These are phyloP conservation scores for Crithidia expoeki DNA, from an alignment of 208 protist genomes.

Conservation along the genomic window DNA sequence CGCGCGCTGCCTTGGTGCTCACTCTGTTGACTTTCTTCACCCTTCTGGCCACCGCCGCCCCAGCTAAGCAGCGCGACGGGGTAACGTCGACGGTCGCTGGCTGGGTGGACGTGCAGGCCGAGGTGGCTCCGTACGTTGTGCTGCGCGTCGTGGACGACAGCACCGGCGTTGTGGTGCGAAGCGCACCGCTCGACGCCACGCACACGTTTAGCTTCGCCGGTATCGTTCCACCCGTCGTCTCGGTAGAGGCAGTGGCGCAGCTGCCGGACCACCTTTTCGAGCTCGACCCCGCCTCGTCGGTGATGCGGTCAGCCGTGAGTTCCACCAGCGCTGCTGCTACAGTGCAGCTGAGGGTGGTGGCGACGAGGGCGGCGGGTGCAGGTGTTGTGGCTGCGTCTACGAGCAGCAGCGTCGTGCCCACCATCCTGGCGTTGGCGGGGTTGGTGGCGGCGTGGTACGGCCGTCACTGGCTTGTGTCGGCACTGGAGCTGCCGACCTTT, in stretches of 20 bases:
- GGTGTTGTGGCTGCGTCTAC: background rate
- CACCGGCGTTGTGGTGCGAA: slow-evolving; percentile 63
- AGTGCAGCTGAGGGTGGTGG: slow-evolving; percentile 47
- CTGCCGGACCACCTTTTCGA: slow-evolving; percentile 45
- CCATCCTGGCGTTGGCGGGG: slow-evolving; percentile 29
- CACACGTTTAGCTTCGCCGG: slow-evolving; percentile 69
- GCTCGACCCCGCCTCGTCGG: slow-evolving; percentile 39
- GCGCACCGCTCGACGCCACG: slow-evolving; percentile 52
- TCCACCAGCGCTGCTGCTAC: slow-evolving; percentile 12
- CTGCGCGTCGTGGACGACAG: slow-evolving; percentile 62
- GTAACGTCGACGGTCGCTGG: slow-evolving; percentile 52
- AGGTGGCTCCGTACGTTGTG: slow-evolving; percentile 54
- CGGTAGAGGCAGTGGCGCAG: slow-evolving; percentile 53
- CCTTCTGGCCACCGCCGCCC: slow-evolving; percentile 12
- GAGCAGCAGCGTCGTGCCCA: slow-evolving; percentile 30
- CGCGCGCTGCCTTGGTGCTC: slow-evolving; percentile 7
- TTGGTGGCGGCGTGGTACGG: slow-evolving; percentile 37
- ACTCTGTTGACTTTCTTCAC: too few species aligned
- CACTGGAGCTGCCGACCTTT: slow-evolving; percentile 39
- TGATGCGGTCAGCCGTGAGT: slow-evolving; percentile 36
- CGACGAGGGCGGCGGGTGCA: slow-evolving; percentile 18
- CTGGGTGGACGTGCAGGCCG: slow-evolving; percentile 46
- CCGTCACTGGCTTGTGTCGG: slow-evolving; percentile 39
- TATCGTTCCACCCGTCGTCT: slow-evolving; percentile 40
- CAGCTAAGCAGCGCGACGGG: background rate